Evolutionary conservation across 2,329 filamentous ascomycete species (phyloP), one percentile per base, ranked within the genome.

Genomic region (Talaromyces sp.): DNA sequence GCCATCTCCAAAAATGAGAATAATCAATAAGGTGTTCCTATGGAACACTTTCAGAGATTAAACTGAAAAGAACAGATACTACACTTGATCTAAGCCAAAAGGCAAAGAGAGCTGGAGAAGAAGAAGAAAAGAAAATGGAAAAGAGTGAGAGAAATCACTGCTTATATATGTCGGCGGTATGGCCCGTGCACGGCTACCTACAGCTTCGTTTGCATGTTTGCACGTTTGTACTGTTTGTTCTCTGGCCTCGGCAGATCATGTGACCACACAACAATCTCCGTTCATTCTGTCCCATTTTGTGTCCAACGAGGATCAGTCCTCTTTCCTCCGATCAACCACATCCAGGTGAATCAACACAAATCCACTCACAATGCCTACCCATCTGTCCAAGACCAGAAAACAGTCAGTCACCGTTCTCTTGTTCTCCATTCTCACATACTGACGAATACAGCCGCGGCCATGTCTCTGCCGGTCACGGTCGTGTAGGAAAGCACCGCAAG

Each of bases 401-500:
- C 73, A 75, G 63, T 64, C 8, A 59, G 63, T 55, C 2, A 31
- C 16, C 5, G 14, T 14, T 8, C 12, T 9, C 8, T 7, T 18
- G 5, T 9, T 1, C 16, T 28, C 5, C 2, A 52, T 14, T 1
- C n/a, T 4, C 21, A 11, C 3, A 31, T 54, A 61, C 58, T 57
- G 21, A 56, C 50, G 12, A 42, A 7, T n/a, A 57, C 28, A 64
- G 63, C 86, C 92, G 93, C 85, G 93, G 93, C 82, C 92, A 99
- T 85, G 95, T 99, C 80, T 96, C 91, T 78, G 92, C 92, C 86
- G 95, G 95, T 86, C 88, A 98, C 83, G 93, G 95, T 86, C 93
- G 93, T 88, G 82, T 98, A 80, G 95, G 95, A 82, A 98, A 98
- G 90, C 93, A 97, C 90, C 86, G 95, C 80, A 98, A 99, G 89